A percentile compares a stretch with the other conserved stretches of the same genome.
phyloP scores from a whole-genome alignment of 148 eudicot genomes.

The Spergularia marina region DNA sequence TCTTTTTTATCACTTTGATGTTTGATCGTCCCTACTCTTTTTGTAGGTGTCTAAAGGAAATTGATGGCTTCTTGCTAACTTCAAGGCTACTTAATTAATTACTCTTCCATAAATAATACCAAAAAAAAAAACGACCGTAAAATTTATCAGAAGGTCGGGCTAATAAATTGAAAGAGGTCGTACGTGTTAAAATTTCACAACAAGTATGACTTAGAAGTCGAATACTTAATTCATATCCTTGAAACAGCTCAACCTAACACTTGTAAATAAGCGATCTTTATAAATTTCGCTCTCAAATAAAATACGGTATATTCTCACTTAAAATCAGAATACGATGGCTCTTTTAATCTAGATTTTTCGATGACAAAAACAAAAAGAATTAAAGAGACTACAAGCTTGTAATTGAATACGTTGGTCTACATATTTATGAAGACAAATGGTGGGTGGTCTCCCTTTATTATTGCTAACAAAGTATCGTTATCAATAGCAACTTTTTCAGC shows the following conservation, averaged over 20 bases:
- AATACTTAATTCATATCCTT: too few relatives aligned
- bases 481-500: constrained; percentile 26
- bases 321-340: too few relatives aligned
- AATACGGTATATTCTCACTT: too few relatives aligned
- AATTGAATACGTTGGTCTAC: constrained; percentile 14
- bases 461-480: constrained; percentile 19
- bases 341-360: too few relatives aligned
- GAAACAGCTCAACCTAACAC: too few relatives aligned
- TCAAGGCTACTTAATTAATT: constrained; percentile 13
- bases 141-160: too few relatives aligned
- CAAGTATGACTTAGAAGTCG: too few relatives aligned
- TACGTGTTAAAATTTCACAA: too few relatives aligned
- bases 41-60: constrained; percentile 11
- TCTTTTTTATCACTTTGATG: constrained; percentile 24
- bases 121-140: too few relatives aligned
- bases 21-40: constrained; percentile 15
- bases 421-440: constrained; percentile 29
- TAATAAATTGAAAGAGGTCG: too few relatives aligned
- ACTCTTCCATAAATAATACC: not conserved
- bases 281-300: too few relatives aligned
- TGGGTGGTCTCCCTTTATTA: constrained; percentile 13
- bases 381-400: not conserved
- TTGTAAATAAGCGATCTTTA: too few relatives aligned
- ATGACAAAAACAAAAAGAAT: not conserved
- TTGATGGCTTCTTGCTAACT: constrained; percentile 23